Evolutionary conservation across 768 basidiomycete genomes (phyloP).

Genomic region (Rhizopogon sp.): DNA sequence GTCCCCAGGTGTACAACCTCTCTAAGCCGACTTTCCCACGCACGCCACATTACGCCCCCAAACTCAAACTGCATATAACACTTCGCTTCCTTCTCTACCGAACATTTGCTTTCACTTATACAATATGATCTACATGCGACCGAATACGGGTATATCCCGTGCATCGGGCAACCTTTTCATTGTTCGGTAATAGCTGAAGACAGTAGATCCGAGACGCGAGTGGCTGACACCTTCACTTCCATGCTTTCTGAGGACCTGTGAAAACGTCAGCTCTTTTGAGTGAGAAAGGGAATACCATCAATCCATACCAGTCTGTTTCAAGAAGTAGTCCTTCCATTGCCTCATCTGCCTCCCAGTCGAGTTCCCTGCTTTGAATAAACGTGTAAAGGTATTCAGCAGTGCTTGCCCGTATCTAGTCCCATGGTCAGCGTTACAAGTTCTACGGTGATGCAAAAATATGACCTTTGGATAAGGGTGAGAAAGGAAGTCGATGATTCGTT

Average conservation of each 20-base stretch:
- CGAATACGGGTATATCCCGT: neutral
- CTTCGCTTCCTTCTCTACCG: neutral
- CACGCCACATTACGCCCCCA: neutral
- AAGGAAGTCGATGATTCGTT: slow-evolving; percentile 56
- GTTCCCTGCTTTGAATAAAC: slow-evolving; percentile 64
- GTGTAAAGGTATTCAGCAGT: slow-evolving; percentile 84
- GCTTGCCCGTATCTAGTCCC: slow-evolving; percentile 63
- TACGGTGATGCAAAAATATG: slow-evolving; percentile 17
- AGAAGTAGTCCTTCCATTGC: slow-evolving; percentile 60
- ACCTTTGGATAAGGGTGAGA: slow-evolving; percentile 80
- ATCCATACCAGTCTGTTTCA: slow-evolving; percentile 76
- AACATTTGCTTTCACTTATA: neutral
- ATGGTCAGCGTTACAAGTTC: slow-evolving; percentile 4
- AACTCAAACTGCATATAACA: neutral
- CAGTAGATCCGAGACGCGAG: slow-evolving; percentile 36
- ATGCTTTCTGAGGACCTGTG: slow-evolving; percentile 46
- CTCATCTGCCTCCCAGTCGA: slow-evolving; percentile 59
- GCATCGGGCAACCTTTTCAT: neutral
- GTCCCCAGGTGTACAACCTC: too few relatives aligned
- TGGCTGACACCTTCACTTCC: slow-evolving; percentile 35
- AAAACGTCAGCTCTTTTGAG: slow-evolving; percentile 19
- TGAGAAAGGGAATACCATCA: slow-evolving; percentile 5
- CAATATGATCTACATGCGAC: neutral
- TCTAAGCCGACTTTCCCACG: slow-evolving; percentile 1
- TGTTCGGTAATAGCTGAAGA: slow-evolving; percentile 13